These are phyloP conservation scores for Nothophaeocryptopus gaeumannii DNA, from an alignment of 2,329 filamentous ascomycete genomes.

Conservation along the genomic window DNA sequence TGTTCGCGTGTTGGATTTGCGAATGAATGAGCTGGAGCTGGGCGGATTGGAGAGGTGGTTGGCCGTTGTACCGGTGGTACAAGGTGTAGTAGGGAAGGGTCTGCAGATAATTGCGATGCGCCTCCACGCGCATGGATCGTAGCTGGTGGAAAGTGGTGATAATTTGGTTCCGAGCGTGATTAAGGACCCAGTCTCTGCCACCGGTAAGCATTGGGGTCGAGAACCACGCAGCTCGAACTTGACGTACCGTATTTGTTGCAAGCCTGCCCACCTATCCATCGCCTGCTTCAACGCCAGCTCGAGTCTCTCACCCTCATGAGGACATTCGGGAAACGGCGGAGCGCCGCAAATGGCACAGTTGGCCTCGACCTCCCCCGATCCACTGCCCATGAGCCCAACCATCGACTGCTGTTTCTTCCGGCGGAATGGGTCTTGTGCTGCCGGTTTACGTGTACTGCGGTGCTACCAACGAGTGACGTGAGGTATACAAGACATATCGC, in stretches of 20 bases:
- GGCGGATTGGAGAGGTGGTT: constrained; percentile 43
- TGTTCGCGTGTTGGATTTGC: constrained; percentile 63
- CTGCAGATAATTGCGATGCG: constrained; percentile 43
- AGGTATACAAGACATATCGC: not conserved
- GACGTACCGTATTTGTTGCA: constrained; percentile 30
- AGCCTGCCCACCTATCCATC: constrained; percentile 29
- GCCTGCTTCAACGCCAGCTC: constrained; percentile 35
- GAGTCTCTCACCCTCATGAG: constrained; percentile 35
- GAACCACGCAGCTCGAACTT: not conserved
- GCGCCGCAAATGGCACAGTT: constrained; percentile 38
- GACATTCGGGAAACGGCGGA: constrained; percentile 33
- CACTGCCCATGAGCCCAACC: constrained; percentile 22
- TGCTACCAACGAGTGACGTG: constrained; percentile 3
- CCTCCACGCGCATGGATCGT: constrained; percentile 40
- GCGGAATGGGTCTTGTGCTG: not conserved
- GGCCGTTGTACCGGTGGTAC: constrained; percentile 46
- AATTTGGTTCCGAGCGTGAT: constrained; percentile 45
- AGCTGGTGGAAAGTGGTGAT: constrained; percentile 44
- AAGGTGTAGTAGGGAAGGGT: constrained; percentile 47
- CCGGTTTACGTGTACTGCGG: not conserved
- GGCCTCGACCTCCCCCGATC: constrained; percentile 27
- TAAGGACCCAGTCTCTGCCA: constrained; percentile 47
- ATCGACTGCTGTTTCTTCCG: constrained; percentile 11
- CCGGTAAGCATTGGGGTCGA: not conserved
- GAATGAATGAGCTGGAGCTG: constrained; percentile 42